A percentile compares a stretch with the other conserved stretches of the same genome.
Evolutionary conservation across 2,329 filamentous ascomycete genomes (phyloP).

Genomic region (Epichloe gansuensis): DNA sequence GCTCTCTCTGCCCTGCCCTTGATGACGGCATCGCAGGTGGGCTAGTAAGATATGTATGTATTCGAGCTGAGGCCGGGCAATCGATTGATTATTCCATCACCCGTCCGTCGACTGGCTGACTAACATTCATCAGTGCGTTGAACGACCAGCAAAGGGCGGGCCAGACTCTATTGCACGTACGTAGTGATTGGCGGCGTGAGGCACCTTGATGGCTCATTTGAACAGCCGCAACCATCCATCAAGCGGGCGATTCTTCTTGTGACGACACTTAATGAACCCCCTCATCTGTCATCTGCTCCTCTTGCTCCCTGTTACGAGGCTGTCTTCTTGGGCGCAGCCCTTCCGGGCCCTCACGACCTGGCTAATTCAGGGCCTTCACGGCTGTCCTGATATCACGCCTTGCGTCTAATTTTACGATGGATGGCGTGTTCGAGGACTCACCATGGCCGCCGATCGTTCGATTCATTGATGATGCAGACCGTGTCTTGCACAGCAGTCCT

Average conservation of each 20-base stretch:
- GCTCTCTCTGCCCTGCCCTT: too few relatives aligned
- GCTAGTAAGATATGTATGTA: too few relatives aligned
- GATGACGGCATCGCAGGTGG: too few relatives aligned
- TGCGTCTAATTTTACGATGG: slow-evolving; percentile 10
- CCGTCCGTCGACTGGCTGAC: background rate
- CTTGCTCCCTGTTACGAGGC: slow-evolving; percentile 3
- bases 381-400: background rate
- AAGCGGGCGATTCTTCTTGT: background rate
- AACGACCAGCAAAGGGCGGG: too few relatives aligned
- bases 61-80: too few relatives aligned
- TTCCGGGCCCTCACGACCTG: background rate
- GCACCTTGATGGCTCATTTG: slow-evolving; percentile 19
- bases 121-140: too few relatives aligned
- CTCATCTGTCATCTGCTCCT: background rate
- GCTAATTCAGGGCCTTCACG: background rate
- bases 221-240: background rate
- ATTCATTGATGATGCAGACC: slow-evolving; percentile 11
- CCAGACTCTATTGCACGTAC: too few relatives aligned
- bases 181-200: background rate
- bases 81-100: too few relatives aligned
- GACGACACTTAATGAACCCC: background rate
- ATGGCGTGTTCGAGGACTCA: slow-evolving; percentile 15
- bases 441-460: slow-evolving; percentile 11
- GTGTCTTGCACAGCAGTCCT: slow-evolving; percentile 1
- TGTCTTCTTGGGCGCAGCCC: background rate